phyloP scores from a whole-genome alignment of 2,329 filamentous ascomycete species.

The Pleurostoma richardsiae region DNA sequence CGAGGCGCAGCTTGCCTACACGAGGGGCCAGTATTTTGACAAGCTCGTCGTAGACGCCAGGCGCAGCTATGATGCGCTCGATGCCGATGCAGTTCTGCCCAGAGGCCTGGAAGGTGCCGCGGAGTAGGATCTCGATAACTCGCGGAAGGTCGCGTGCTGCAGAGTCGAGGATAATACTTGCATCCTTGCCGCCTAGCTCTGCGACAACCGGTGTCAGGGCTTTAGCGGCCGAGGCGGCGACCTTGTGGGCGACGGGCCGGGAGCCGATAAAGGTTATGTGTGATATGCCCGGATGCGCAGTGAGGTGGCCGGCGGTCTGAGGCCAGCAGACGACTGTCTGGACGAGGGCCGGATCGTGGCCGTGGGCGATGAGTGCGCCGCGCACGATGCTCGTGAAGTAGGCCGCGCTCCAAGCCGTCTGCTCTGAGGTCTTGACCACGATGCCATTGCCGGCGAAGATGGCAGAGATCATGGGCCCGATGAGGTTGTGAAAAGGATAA shows the following conservation, averaged over 20 bases:
- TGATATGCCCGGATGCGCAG: constrained; percentile 75
- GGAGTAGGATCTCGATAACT: constrained; percentile 77
- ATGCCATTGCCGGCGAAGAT: constrained; percentile 67
- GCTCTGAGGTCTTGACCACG: constrained; percentile 90
- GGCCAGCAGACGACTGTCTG: constrained; percentile 89
- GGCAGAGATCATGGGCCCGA: constrained; percentile 12
- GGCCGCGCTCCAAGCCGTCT: constrained; percentile 84
- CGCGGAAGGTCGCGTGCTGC: constrained; percentile 59
- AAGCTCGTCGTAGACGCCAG: constrained; percentile 70
- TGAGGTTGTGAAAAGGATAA: constrained; percentile 83
- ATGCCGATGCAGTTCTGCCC: constrained; percentile 98
- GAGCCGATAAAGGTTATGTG: constrained; percentile 98
- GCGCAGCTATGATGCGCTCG: constrained; percentile 81
- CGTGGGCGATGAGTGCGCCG: constrained; percentile 74
- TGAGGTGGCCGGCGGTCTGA: constrained; percentile 72
- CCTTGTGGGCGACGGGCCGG: constrained; percentile 77
- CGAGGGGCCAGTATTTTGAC: constrained; percentile 66
- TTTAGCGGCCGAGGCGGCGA: constrained; percentile 81
- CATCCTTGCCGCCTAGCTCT: constrained; percentile 93
- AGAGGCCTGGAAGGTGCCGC: constrained; percentile 89
- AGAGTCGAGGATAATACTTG: constrained; percentile 84
- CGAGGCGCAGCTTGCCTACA: constrained; percentile 70
- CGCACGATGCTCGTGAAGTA: constrained; percentile 80
- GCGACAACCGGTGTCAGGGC: constrained; percentile 82
- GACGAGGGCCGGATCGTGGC: constrained; percentile 74